Base-by-base conservation (phyloP, 768 basidiomycete genomes). In the Panus rudis region DNA sequence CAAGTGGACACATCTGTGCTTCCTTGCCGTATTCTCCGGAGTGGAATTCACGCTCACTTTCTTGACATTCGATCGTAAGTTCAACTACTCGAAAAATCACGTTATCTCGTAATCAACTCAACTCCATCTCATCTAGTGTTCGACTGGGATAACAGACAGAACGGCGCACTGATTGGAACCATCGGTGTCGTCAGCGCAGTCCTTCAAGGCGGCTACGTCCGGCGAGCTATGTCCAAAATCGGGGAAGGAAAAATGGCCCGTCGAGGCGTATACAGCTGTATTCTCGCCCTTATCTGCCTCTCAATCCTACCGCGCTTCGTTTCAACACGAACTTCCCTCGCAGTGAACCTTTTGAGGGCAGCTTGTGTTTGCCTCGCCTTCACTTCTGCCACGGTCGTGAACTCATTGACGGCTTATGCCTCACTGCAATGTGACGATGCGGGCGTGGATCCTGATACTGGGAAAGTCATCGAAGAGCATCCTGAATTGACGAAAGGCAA, bases 41-140 rank as follows among this genome's bases (percentile, higher is more conserved):
- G 78, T 96, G 39, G 94, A 99, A 60, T 97, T 97, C 63, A 99
- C 94, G 0, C 70, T 99, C 17, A 94, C 92, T 0, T 98, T 98
- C 72, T 69, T 97, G 37, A 96, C 87, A 2, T 92, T 90, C 55
- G 88, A 91, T 59, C 63, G 90, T 85, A 65, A 61, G 82, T 72
- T n/a, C 40, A 8, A 48, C 44, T 48, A 10, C 46, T 5, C 13
- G 39, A 14, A 20, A 20, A 31, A 34, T 23, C 14, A 23, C 11
- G 14, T 23, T 23, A 5, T 27, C 31, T 42, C 12, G 37, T 48
- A 6, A 48, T 17, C 14, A 1, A 5, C 6, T 17, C 6, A 50
- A 22, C 33, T 20, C 25, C 47, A 21, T 39, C 42, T n/a, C 17
- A 6, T 35, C 31, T 58, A 92, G 88, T 92, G 37, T 77, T 92